Conservation (phyloP, 1,284 basidiomycete genomes). For the Afroboletus lepidellus region DNA sequence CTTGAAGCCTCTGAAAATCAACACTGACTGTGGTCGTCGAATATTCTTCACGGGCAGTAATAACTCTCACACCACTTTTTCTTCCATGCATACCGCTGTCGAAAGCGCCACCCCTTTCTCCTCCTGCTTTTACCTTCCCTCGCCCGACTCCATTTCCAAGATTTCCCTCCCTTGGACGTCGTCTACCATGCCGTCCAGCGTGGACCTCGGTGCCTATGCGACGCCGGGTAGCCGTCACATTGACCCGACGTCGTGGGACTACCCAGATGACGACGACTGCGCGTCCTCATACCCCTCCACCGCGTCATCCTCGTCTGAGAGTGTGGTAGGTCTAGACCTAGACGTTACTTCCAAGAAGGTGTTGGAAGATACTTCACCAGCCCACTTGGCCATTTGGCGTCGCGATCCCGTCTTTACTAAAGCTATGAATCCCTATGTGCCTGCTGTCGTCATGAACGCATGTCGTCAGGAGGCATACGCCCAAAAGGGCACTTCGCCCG, state of each 20-base stretch:
- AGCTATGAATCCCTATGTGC: conserved; percentile 28
- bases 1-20: conserved; percentile 54
- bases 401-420: conserved; percentile 29
- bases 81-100: conserved; percentile 72
- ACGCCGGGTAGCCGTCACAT: conserved; percentile 34
- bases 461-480: conserved; percentile 26
- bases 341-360: conserved; percentile 33
- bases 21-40: conserved; percentile 53
- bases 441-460: conserved; percentile 30
- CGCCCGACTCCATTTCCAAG: conserved; percentile 43
- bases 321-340: conserved; percentile 36
- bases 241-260: conserved; percentile 34
- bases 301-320: conserved; percentile 29
- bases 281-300: conserved; percentile 36
- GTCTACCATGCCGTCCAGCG: conserved; percentile 40
- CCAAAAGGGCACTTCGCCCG: conserved; percentile 6
- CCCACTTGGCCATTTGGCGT: conserved; percentile 34
- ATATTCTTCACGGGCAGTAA: conserved; percentile 53
- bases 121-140: conserved; percentile 52
- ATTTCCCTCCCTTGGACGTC: conserved; percentile 34
- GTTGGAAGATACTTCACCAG: conserved; percentile 32
- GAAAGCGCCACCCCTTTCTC: conserved; percentile 54
- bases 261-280: conserved; percentile 31
- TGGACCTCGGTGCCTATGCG: conserved; percentile 40
- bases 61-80: conserved; percentile 50